Conservation (phyloP, 192 early-diverging fungal species). For the Backusella morwellensis region DNA sequence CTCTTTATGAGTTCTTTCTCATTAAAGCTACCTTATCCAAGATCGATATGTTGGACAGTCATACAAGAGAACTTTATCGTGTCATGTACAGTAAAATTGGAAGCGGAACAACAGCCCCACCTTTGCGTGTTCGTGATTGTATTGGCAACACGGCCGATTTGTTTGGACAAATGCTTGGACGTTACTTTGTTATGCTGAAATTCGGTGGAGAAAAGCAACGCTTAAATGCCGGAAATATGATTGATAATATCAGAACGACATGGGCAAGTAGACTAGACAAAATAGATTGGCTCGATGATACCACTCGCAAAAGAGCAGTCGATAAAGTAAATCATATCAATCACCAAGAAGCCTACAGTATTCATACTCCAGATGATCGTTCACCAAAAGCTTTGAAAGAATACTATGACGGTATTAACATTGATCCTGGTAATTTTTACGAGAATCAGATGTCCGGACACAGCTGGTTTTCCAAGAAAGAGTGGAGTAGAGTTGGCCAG, state of each 20-base stretch:
- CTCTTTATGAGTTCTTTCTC: slow-evolving; percentile 40
- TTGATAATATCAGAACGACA: slow-evolving; percentile 33
- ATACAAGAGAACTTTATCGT: background rate
- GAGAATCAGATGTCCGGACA: slow-evolving; percentile 56
- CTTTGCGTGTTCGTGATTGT: slow-evolving; percentile 44
- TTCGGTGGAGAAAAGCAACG: slow-evolving; percentile 48
- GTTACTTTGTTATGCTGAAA: slow-evolving; percentile 42
- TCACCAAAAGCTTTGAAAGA: slow-evolving; percentile 42
- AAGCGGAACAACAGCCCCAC: slow-evolving; percentile 16
- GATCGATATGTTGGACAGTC: background rate
- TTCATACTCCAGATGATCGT: slow-evolving; percentile 52
- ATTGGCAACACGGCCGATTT: background rate
- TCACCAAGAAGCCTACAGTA: slow-evolving; percentile 64
- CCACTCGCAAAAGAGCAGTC: slow-evolving; percentile 36
- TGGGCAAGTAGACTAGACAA: slow-evolving; percentile 31
- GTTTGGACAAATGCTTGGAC: slow-evolving; percentile 31
- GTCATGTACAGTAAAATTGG: slow-evolving; percentile 1
- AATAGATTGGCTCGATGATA: slow-evolving; percentile 46
- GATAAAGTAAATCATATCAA: slow-evolving; percentile 40
- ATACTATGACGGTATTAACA: slow-evolving; percentile 51
- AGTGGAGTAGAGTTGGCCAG: slow-evolving; percentile 27
- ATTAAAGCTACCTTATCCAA: slow-evolving; percentile 1
- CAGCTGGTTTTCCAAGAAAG: slow-evolving; percentile 34
- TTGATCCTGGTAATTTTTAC: slow-evolving; percentile 51
- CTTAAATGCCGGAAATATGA: slow-evolving; percentile 35